Evolutionary conservation across 2,329 filamentous ascomycete species (phyloP), one percentile per base, ranked within the genome.

Genomic region (Sclerotiophoma versabilis): DNA sequence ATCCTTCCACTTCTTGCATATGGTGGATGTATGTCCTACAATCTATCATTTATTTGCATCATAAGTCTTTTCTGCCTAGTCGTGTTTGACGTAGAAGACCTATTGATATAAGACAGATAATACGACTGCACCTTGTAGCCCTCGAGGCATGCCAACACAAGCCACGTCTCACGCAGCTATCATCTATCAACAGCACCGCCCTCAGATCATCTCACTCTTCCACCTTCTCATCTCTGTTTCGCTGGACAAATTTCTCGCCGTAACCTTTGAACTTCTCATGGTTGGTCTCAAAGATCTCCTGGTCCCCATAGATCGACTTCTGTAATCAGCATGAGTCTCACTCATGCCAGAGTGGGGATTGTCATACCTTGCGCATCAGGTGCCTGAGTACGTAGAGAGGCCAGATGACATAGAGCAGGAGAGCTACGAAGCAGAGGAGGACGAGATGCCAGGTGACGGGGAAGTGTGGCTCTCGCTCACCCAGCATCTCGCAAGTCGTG

Each of bases 1-100:
- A 52, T 32, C 49, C 29, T 49, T 54, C 22, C 48, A n/a, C 41
- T 48, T 36, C 49, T 49, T 52, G 61, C 62, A 49, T 49, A 53
- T 59, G 55, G 45, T 60, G 48, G 49, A 52, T 60, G 41, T 56
- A 56, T 60, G 57, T 57, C 51, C 49, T 60, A 58, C 57, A 45
- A 59, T 62, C 44, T 57, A 49, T 59, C 36, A 52, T 59, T 33
- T 10, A 36, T 32, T 25, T 27, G 15, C 36, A 41, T 19, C n/a
- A n/a, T n/a, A n/a, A 7, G 17, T 30, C 10, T 14, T 15, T 2
- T 20, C n/a, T 22, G 26, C 17, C 14, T 2, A 2, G 5, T 37
- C 34, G n/a, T 25, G 6, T 11, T 25, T 5, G n/a, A 33, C 33
- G 17, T 6, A 4, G 19, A 33, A 19, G 15, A 17, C 1, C 3